A percentile compares a stretch with the other conserved stretches of the same genome.
Conservation (phyloP, 345 rosid species). For the Diplotaxis tenuifolia region DNA sequence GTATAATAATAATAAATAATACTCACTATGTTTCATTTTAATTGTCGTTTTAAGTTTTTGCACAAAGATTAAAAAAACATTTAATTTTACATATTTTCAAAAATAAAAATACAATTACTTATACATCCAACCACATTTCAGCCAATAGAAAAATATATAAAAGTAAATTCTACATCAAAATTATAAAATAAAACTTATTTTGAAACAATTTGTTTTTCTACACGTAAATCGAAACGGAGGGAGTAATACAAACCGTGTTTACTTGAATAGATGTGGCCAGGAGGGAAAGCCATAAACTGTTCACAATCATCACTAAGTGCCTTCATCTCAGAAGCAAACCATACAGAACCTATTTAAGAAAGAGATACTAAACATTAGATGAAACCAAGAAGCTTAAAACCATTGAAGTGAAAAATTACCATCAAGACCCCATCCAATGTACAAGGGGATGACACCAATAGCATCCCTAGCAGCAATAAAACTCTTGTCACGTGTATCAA, state of each 20-base stretch:
- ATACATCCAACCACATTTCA: too few species aligned
- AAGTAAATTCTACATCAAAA: too few species aligned
- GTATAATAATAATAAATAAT: neutral
- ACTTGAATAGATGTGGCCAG: conserved; percentile 81
- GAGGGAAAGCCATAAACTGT: conserved; percentile 63
- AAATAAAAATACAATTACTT: too few species aligned
- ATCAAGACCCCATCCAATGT: conserved; percentile 87
- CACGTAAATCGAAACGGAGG: too few species aligned
- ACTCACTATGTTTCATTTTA: too few species aligned
- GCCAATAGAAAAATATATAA: too few species aligned
- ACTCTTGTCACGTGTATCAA: conserved; percentile 69
- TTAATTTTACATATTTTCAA: too few species aligned
- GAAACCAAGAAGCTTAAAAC: neutral
- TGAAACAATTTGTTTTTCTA: too few species aligned
- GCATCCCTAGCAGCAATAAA: conserved; percentile 81
- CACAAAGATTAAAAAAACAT: too few species aligned
- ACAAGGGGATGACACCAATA: conserved; percentile 68
- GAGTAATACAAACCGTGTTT: conserved; percentile 61
- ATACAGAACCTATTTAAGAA: conserved; percentile 58
- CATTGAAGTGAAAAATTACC: conserved; percentile 35
- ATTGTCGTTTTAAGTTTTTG: too few species aligned
- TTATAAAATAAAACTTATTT: too few species aligned
- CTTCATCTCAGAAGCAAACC: conserved; percentile 95
- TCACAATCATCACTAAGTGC: conserved; percentile 87
- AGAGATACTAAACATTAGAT: neutral